Conservation (phyloP, 2,329 filamentous ascomycete genomes). For the Sporothrix pseudoabietina region DNA sequence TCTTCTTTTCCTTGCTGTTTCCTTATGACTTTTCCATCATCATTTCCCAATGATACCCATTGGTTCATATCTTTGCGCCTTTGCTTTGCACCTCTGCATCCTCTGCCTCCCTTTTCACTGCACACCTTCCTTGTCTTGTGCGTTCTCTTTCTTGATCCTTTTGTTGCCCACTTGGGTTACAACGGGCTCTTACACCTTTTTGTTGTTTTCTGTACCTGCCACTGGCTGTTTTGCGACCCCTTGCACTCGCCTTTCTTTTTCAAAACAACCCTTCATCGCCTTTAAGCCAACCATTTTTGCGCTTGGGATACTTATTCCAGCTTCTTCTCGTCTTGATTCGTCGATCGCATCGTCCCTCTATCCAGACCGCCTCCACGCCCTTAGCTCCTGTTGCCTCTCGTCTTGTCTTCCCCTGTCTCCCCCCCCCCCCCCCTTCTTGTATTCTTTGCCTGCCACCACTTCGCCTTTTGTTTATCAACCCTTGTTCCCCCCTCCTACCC, state of each 20-base stretch:
- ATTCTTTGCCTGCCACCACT: background rate
- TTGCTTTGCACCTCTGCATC: background rate
- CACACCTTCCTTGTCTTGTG: background rate
- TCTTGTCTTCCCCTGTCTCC: background rate
- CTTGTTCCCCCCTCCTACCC: background rate
- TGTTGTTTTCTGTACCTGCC: background rate
- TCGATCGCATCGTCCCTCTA: conserved; percentile 1
- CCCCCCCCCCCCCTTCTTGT: background rate
- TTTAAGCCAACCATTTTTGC: conserved; percentile 21
- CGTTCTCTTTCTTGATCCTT: background rate
- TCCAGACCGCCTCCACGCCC: conserved; percentile 27
- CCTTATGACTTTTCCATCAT: background rate
- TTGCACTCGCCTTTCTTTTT: conserved; percentile 16
- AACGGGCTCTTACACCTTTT: background rate
- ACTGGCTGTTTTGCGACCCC: conserved; percentile 17
- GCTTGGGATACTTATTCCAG: conserved; percentile 17
- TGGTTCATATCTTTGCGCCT: background rate
- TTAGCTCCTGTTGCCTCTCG: conserved; percentile 17
- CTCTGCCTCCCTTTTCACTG: background rate
- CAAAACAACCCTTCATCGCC: conserved; percentile 6
- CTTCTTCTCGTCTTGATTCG: conserved; percentile 25
- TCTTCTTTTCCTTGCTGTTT: background rate
- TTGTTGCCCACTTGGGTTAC: conserved; percentile 7
- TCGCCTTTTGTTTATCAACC: background rate
- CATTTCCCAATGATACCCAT: background rate